Evolutionary conservation across 208 protist genomes (phyloP).

Genomic region (Entamoeba histolytica): DNA sequence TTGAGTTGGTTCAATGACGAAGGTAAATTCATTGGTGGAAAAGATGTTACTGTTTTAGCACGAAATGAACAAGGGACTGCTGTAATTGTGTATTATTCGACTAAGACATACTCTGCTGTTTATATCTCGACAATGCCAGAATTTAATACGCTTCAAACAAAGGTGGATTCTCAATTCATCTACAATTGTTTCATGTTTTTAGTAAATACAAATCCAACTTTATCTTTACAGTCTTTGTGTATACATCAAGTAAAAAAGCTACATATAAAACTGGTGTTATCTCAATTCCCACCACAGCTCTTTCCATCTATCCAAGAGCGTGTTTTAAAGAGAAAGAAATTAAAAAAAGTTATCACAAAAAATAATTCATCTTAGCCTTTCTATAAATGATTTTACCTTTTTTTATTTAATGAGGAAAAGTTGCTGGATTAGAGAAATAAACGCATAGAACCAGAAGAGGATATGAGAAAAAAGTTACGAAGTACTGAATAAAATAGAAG

Average conservation of each 20-base stretch:
- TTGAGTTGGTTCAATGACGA: not conserved
- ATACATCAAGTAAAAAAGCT: not conserved
- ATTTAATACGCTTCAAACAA: not conserved
- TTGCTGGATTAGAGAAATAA: too few species aligned
- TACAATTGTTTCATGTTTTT: not conserved
- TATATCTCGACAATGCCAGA: not conserved
- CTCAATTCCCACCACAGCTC: not conserved
- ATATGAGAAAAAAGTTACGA: too few species aligned
- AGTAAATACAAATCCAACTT: not conserved
- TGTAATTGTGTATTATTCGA: not conserved
- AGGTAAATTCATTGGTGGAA: not conserved
- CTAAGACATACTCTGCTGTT: not conserved
- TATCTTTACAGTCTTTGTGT: not conserved
- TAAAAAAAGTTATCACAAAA: too few species aligned
- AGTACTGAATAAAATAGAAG: too few species aligned
- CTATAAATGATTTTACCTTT: too few species aligned
- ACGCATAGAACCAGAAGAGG: too few species aligned
- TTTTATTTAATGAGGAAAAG: too few species aligned
- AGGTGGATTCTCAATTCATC: not conserved
- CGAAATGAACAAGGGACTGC: not conserved
- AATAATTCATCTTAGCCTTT: too few species aligned
- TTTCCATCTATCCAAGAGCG: too few species aligned
- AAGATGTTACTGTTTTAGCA: not conserved
- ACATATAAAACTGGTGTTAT: not conserved
- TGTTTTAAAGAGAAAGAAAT: too few species aligned